Evolutionary conservation across 148 eudicot genomes (phyloP), one percentile per base, ranked within the genome.

Genomic region (Fagopyrum esculentum): DNA sequence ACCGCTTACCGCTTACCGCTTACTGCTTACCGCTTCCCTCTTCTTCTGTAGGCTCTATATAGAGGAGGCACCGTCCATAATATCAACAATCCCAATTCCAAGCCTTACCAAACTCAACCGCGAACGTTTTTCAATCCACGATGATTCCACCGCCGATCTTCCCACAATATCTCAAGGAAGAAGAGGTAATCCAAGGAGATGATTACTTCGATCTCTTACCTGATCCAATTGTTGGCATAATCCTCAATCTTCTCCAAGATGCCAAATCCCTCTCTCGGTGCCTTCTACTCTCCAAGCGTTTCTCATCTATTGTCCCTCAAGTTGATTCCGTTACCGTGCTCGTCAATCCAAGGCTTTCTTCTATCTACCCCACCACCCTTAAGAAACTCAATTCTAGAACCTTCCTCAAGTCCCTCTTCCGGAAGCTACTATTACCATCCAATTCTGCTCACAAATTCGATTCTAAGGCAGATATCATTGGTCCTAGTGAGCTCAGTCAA

Each of bases 201-300:
- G 89, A 86, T 52, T 83, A 78, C 47, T 89, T 89, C 61, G 93
- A 89, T 77, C 82, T 83, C 29, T 66, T 89, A 15, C 91, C 93
- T 1, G 89, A 89, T 56, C 80, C 85, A 7, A 71, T 87, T 40
- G 64, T 89, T 26, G 72, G 64, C 2, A 5, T 82, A 9, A 83
- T 89, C 63, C 79, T 89, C 75, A 82, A 89, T 80, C 82, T 78
- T n/a, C 3, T 89, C 10, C 72, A 57, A 13, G 91, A 89, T 17
- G 91, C 86, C 2, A 76, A 80, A 74, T 80, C 89, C 7, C 63
- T 89, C 5, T 79, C 82, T 66, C 77, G 82, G 4, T 86, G 87
- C 77, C 47, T 75, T 7, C 47, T 76, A 1, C 84, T 87, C 45
- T 89, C 87, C 54, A 86, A 83, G 52, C 81, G 93, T 0, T 89